Conservation (phyloP, 441 rosid genomes). For the Metrosideros polymorpha region DNA sequence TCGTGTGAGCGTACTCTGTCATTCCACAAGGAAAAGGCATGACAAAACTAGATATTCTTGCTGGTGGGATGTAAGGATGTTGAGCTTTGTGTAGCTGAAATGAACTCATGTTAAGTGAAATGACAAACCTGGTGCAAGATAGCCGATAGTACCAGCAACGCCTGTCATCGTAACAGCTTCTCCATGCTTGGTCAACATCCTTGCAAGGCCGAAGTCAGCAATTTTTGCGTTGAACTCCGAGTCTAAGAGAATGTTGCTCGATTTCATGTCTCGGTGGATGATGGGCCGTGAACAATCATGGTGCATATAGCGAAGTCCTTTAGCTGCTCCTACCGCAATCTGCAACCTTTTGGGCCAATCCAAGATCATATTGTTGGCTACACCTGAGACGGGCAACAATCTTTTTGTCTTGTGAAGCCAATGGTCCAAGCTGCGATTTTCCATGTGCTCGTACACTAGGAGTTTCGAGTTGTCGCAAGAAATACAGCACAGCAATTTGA, state of each 20-base stretch:
- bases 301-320: constrained; percentile 65
- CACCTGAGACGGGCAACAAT: background rate
- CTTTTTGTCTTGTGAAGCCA: constrained; percentile 28
- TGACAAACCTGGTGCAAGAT: constrained; percentile 49
- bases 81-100: no score
- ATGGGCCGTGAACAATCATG: constrained; percentile 48
- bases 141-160: constrained; percentile 52
- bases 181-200: constrained; percentile 25
- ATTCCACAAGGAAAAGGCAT: background rate
- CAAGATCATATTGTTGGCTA: constrained; percentile 1
- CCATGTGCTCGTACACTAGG: constrained; percentile 51
- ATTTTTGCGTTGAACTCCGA: constrained; percentile 49
- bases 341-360: constrained; percentile 33
- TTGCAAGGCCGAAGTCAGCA: constrained; percentile 61
- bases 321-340: constrained; percentile 34
- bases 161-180: constrained; percentile 25
- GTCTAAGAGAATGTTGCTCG: constrained; percentile 56
- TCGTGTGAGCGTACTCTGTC: constrained; percentile 42
- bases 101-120: background rate
- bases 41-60: background rate
- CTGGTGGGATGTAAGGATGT: background rate
- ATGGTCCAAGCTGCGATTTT: constrained; percentile 36
- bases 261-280: constrained; percentile 48
- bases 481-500: constrained; percentile 47
- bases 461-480: constrained; percentile 34